These are phyloP conservation scores for Penicillium sp. DNA, from an alignment of 2,329 filamentous ascomycete genomes.

Conservation along the genomic window DNA sequence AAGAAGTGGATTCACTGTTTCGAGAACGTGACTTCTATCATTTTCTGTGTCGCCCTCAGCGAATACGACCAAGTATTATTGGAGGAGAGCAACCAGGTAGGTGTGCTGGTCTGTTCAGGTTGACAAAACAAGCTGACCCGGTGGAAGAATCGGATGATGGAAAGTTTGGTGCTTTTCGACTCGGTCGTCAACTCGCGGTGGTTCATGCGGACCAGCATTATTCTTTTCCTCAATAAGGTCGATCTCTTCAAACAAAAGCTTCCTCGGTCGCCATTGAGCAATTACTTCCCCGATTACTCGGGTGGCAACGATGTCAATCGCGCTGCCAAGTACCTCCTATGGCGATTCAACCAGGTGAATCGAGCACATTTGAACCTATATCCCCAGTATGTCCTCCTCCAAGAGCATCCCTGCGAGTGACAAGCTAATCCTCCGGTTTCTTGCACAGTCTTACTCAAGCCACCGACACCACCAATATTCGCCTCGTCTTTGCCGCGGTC, in stretches of 20 bases:
- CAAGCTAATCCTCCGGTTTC: slow-evolving; percentile 4
- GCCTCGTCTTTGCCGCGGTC: slow-evolving; percentile 93
- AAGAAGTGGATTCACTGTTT: slow-evolving; percentile 99
- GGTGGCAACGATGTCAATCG: slow-evolving; percentile 97
- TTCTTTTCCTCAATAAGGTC: slow-evolving; percentile 97
- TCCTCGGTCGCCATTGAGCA: slow-evolving; percentile 76
- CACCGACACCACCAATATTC: slow-evolving; percentile 96
- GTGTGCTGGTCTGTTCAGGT: slow-evolving; percentile 21
- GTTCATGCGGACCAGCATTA: slow-evolving; percentile 99
- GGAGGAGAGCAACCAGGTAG: slow-evolving; percentile 93
- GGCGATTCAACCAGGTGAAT: slow-evolving; percentile 99
- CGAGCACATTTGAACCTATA: slow-evolving; percentile 92
- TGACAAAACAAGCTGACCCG: too few species aligned
- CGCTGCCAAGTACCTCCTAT: slow-evolving; percentile 93
- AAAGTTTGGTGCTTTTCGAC: slow-evolving; percentile 91
- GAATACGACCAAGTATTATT: slow-evolving; percentile 97
- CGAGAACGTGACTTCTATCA: slow-evolving; percentile 98
- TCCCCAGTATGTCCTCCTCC: slow-evolving; percentile 89
- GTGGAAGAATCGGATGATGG: slow-evolving; percentile 94
- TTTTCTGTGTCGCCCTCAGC: slow-evolving; percentile 95
- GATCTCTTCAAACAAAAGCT: slow-evolving; percentile 97
- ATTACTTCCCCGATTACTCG: slow-evolving; percentile 97
- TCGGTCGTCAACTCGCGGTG: slow-evolving; percentile 97
- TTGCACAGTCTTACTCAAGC: slow-evolving; percentile 81
- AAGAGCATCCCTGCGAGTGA: too few species aligned